These are phyloP conservation scores for Zymoseptoria crescenta DNA, from an alignment of 2,329 filamentous ascomycete species.

Conservation along the genomic window DNA sequence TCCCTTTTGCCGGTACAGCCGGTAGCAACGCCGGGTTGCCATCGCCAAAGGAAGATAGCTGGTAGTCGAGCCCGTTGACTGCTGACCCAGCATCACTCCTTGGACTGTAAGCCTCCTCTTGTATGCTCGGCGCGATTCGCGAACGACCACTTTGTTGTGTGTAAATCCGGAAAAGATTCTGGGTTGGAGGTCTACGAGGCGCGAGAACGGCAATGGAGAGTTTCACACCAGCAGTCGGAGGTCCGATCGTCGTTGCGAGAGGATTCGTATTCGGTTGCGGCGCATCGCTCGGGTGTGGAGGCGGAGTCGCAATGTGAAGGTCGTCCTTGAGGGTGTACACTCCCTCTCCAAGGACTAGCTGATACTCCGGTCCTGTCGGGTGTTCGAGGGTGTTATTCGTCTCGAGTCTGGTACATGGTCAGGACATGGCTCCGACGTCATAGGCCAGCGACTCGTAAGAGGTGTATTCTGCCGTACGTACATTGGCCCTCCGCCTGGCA, in stretches of 20 bases:
- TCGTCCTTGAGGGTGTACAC: constrained; percentile 88
- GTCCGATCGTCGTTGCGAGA: constrained; percentile 72
- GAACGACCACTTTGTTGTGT: constrained; percentile 33
- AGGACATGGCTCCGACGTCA: background rate
- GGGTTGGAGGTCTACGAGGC: constrained; percentile 39
- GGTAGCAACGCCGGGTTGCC: constrained; percentile 67
- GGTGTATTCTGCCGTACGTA: background rate
- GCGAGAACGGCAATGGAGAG: constrained; percentile 70
- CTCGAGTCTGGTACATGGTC: constrained; percentile 51
- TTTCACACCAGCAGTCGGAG: constrained; percentile 78
- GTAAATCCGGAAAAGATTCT: constrained; percentile 35
- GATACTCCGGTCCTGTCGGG: constrained; percentile 74
- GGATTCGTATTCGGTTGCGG: constrained; percentile 84
- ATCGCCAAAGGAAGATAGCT: constrained; percentile 67
- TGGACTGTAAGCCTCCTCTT: constrained; percentile 40
- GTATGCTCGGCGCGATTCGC: constrained; percentile 38
- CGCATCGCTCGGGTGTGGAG: constrained; percentile 89
- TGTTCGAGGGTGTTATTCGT: constrained; percentile 83
- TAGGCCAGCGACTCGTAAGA: background rate
- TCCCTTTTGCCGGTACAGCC: constrained; percentile 52
- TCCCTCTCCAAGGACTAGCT: constrained; percentile 90
- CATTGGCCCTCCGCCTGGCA: constrained; percentile 59
- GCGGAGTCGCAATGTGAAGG: constrained; percentile 83
- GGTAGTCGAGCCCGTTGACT: constrained; percentile 30
- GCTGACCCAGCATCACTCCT: constrained; percentile 40